Evolutionary conservation across 345 rosid species (phyloP), one percentile per base, ranked within the genome.

Genomic region (Boechera retrofracta): DNA sequence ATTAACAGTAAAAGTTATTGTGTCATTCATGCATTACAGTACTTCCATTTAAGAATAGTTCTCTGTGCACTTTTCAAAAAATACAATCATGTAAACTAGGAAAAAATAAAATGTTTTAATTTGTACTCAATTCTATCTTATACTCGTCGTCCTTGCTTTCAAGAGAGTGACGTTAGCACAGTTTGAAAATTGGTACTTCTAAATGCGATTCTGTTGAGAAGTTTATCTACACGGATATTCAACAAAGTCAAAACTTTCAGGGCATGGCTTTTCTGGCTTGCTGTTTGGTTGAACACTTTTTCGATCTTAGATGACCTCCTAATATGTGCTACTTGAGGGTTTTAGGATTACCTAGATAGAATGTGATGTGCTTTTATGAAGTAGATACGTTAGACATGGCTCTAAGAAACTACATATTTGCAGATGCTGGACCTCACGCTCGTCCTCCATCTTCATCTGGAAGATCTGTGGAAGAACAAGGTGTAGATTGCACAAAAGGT

Each of bases 391-490:
- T 39, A 72, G 48, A 57, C 48, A 39, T 72, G 54, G 61, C 73
- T 64, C 74, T 79, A 32, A 66, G 36, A 60, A 79, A 33, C 32
- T 67, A 33, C 21, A 0, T 42, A 61, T 67, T 52, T 85, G 85
- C 93, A 90, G 98, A 89, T 39, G 77, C 69, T 64, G 76, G 84
- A 56, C 78, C 83, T 81, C 81, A 67, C 32, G 74, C 81, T 67
- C 83, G 82, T 58, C 90, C 91, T 60, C 81, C 71, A 73, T 87
- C 96, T 55, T 85, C 95, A 16, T 85, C 89, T 72, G 84, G 82
- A 77, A 78, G 77, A 77, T 72, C 61, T 10, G 69, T 24, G 42
- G 85, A 85, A 77, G 96, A 87, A 62, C 78, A 79, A 33, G 68
- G 45, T 41, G 85, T 71, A 33, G 79, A 82, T 76, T 82, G 76